These are phyloP conservation scores for Myriosclerotinia scirpicola DNA, from an alignment of 2,329 filamentous ascomycete genomes.

Conservation along the genomic window DNA sequence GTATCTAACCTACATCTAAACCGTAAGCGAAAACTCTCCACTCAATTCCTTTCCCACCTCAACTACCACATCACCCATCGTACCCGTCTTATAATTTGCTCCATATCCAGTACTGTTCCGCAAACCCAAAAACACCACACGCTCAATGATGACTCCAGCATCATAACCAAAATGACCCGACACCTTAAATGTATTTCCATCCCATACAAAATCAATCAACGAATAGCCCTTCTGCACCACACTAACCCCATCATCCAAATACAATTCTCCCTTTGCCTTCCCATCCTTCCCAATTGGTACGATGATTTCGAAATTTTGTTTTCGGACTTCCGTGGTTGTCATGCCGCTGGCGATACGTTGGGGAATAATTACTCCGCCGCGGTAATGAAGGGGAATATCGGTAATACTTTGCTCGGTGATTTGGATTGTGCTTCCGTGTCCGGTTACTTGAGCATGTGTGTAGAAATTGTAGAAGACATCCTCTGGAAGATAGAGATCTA, in stretches of 20 bases:
- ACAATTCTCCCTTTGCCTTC: slow-evolving; percentile 65
- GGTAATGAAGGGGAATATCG: slow-evolving; percentile 66
- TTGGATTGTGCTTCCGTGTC: slow-evolving; percentile 44
- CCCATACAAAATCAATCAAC: slow-evolving; percentile 60
- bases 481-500: slow-evolving; percentile 51
- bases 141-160: slow-evolving; percentile 46
- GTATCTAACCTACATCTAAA: background rate
- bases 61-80: background rate
- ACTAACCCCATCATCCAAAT: slow-evolving; percentile 75
- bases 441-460: slow-evolving; percentile 49
- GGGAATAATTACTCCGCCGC: slow-evolving; percentile 65
- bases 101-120: background rate
- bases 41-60: background rate
- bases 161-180: slow-evolving; percentile 50
- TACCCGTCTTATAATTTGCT: background rate
- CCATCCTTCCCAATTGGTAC: slow-evolving; percentile 64
- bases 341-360: slow-evolving; percentile 55
- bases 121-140: slow-evolving; percentile 52
- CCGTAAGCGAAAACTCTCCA: background rate
- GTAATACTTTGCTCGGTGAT: slow-evolving; percentile 46
- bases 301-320: slow-evolving; percentile 68
- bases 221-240: slow-evolving; percentile 58
- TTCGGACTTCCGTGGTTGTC: slow-evolving; percentile 63
- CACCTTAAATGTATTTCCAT: slow-evolving; percentile 51
- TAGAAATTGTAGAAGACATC: slow-evolving; percentile 54